These are phyloP conservation scores for Globisporangium iwayamae DNA, from an alignment of 352 stramenopile genomes.

Conservation along the genomic window DNA sequence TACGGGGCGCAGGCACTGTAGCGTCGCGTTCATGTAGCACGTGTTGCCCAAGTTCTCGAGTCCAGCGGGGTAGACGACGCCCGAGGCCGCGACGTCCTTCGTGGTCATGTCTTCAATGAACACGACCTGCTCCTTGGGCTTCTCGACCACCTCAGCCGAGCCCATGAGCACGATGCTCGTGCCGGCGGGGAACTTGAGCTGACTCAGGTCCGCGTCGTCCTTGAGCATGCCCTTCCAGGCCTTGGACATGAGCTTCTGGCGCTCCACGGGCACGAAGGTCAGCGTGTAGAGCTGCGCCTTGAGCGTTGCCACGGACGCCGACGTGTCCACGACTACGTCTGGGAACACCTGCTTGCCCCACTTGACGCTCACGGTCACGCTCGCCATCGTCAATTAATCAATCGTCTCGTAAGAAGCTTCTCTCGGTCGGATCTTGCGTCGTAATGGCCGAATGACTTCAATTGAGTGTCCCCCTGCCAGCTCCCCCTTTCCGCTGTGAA, in stretches of 20 bases:
- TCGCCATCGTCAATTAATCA: slow-evolving; percentile 27
- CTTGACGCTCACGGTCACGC: slow-evolving; percentile 73
- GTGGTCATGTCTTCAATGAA: slow-evolving; percentile 87
- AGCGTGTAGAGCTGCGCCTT: slow-evolving; percentile 84
- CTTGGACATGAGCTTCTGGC: slow-evolving; percentile 89
- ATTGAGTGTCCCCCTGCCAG: background rate
- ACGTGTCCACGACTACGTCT: slow-evolving; percentile 67
- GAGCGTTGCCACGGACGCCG: slow-evolving; percentile 54
- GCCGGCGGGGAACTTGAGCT: slow-evolving; percentile 58
- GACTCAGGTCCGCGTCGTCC: slow-evolving; percentile 65
- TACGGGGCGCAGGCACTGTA: slow-evolving; percentile 91
- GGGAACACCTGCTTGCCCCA: slow-evolving; percentile 85
- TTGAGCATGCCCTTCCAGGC: slow-evolving; percentile 90
- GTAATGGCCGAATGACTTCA: background rate
- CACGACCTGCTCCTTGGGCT: slow-evolving; percentile 71
- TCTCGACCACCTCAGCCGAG: slow-evolving; percentile 88
- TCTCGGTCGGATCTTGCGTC: slow-evolving; percentile 1
- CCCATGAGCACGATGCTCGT: slow-evolving; percentile 92
- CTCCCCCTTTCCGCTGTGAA: background rate
- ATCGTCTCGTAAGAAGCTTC: background rate
- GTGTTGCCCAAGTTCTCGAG: slow-evolving; percentile 93
- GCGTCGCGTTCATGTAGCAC: slow-evolving; percentile 94
- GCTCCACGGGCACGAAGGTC: slow-evolving; percentile 77
- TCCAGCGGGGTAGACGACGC: slow-evolving; percentile 88
- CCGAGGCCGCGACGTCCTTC: slow-evolving; percentile 77